Evolutionary conservation across 2,329 filamentous ascomycete species (phyloP), one percentile per base, ranked within the genome.

Genomic region (Aspergillus intermedius): DNA sequence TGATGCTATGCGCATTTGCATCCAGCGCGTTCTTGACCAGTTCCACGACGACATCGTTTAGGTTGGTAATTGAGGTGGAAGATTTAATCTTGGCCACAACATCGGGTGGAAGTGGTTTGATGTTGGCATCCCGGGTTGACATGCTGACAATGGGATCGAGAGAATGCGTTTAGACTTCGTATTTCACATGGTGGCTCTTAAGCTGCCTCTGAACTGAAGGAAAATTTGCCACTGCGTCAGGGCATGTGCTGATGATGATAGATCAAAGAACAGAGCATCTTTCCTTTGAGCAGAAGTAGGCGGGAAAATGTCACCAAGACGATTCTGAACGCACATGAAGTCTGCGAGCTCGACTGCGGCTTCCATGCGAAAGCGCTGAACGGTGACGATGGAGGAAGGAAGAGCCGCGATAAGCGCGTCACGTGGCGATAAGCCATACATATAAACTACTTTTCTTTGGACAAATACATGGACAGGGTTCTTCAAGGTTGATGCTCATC

Each of bases 1-100:
- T 80, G 53, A 96, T 71, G 48, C 77, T 86, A 30, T 75, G 77
- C 13, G 91, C 84, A 42, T 74, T 72, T 3, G 90, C 88, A 72
- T 98, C 93, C 10, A 98, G 75, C 0, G 89, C 82, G 65, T 98
- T 98, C 64, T 86, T 82, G 22, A 94, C 59, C 8, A 97, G 77
- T 42, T 86, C 87, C 48, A 82, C 74, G 12, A 88, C 73, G 4
- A 87, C 89, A 22, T 73, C 79, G 57, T 84, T 85, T 28, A 97
- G 74, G 41, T 83, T 86, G 1, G 83, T 86, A 57, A 97, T 85
- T 48, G 79, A 76, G n/a, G 82, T 82, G 0, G 91, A 94, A 0
- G 91, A 95, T 63, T 85, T 87, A 71, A 98, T 85, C 65, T 90
- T 88, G 43, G 85, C 81, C 58, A 83, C 77, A 49, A 87, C 88